Base-by-base conservation (phyloP, 768 basidiomycete genomes). In the Mrakia gelida region DNA sequence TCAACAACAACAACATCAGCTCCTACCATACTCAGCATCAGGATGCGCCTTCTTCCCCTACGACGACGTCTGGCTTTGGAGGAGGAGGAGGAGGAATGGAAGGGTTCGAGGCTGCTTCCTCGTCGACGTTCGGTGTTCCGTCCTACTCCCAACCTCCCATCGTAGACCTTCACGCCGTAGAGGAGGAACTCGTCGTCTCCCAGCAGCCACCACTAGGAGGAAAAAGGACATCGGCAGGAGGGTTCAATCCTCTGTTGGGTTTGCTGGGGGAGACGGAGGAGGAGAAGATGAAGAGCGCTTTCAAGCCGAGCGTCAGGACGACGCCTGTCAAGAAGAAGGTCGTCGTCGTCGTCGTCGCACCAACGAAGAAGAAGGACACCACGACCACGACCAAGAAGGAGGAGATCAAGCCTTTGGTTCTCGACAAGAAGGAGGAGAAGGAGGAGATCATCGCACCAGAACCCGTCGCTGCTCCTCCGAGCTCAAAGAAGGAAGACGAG, bases 281-380 rank as follows among this genome's bases (percentile, higher is more conserved):
- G 61, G 73, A n/a, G 23, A 71, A 75, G 70, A 67, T 79, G 38
- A 79, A 79, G 59, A 56, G 52, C 26, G 78, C 78, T 5, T 79
- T 79, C 74, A 75, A 70, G 67, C 34, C 34, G 38, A 70, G 67
- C 67, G 71, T 52, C 30, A 63, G 34, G 10, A 75, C 49, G 6
- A 74, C 52, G 6, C 23, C n/a, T 16, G 52, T 32, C 6, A 61
- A 23, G 30, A 62, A 75, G 62, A 63, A 56, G 56, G 23, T 23
- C n/a, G n/a, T n/a, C n/a, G n/a, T n/a, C n/a, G n/a, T n/a, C n/a
- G n/a, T n/a, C n/a, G n/a, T n/a, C 16, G 23, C 28, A 38, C 30
- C 28, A 16, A 11, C 73, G 7, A 38, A 15, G 18, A 34, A 34
- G 38, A 38, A 70, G n/a, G 34, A 34, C 3, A 52, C n/a, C n/a